Evolutionary conservation across 1,284 basidiomycete species (phyloP), one percentile per base, ranked within the genome.

Genomic region (Ganoderma boninense): DNA sequence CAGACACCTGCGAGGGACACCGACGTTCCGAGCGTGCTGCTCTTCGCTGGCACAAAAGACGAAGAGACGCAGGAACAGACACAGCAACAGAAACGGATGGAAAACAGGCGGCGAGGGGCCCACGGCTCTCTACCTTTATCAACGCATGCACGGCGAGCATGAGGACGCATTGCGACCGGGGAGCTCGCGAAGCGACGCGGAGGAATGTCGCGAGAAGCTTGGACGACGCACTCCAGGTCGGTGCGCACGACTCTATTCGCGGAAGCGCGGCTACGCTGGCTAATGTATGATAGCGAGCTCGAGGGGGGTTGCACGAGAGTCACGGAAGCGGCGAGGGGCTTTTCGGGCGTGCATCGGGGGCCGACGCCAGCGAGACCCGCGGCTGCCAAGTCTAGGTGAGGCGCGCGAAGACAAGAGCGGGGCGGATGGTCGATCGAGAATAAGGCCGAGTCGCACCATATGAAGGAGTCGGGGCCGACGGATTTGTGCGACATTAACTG

Each of bases 201-300:
- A 72, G 72, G 74, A 75, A 75, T 75, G 70, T 75, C 74, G 74
- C 74, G 66, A 73, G 74, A 75, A 75, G 70, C 65, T 70, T 72
- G 71, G 69, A 62, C 68, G 69, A 65, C 62, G 65, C 32, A 16
- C 67, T 67, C 29, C 62, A 23, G 68, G 66, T 32, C 43, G 66
- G 52, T 56, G 62, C 26, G 65, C 60, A 56, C 43, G 63, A 66
- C 66, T 69, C 61, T 70, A 67, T 71, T 29, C 57, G n/a, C 42
- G 23, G 26, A 56, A 13, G 32, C 13, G 67, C 23, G 32, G 46
- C 29, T 8, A 49, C 44, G 65, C 57, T 64, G 65, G 54, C 32
- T 57, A 26, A 67, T 44, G 44, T 7, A 49, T 54, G 66, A 62
- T 69, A 63, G 40, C 60, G 42, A n/a, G 56, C 43, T 59, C 29